Evolutionary conservation across 2,329 filamentous ascomycete genomes (phyloP), one percentile per base, ranked within the genome.

Genomic region (Penicillium aurantiogriseum): DNA sequence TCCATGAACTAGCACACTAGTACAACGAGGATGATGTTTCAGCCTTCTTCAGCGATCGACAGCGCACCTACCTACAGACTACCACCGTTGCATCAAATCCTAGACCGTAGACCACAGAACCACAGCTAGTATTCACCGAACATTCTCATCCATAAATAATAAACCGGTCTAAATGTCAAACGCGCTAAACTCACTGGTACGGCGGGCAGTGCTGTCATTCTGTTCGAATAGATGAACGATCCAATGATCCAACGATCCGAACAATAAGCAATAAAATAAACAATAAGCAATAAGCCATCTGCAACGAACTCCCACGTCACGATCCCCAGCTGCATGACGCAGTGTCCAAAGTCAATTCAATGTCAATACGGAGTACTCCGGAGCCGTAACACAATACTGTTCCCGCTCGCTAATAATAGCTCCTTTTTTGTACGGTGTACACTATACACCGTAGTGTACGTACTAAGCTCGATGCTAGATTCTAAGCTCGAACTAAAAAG

Each of bases 371-470:
- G 31, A 33, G 31, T 33, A 33, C 31, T 33, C 11, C 11, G 11
- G 17, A 29, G 19, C 15, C 21, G 15, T 54, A 7, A 8, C 19
- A 48, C 44, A 17, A 48, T 35, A 49, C 43, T 21, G 4, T 43
- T 54, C 27, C 27, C 35, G n/a, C 25, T 54, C 52, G 52, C 52
- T 54, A 54, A 54, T 54, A 42, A 54, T 54, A 54, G 52, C 44
- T 40, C 6, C 4, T 10, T 46, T 40, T 23, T 17, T 38, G 29
- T 35, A n/a, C 27, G 45, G n/a, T 23, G n/a, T 21, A 10, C 27
- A 47, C 15, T 33, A 33, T 23, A 33, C 23, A 23, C 23, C 23
- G 23, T 23, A 23, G 23, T 23, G 23, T 23, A 23, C 23, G 27
- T 21, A 10, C 44, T 47, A 48, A 35, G 45, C 45, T 36, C 33